Conservation (phyloP, 2,329 filamentous ascomycete species). For the Hypoxylon sp. region DNA sequence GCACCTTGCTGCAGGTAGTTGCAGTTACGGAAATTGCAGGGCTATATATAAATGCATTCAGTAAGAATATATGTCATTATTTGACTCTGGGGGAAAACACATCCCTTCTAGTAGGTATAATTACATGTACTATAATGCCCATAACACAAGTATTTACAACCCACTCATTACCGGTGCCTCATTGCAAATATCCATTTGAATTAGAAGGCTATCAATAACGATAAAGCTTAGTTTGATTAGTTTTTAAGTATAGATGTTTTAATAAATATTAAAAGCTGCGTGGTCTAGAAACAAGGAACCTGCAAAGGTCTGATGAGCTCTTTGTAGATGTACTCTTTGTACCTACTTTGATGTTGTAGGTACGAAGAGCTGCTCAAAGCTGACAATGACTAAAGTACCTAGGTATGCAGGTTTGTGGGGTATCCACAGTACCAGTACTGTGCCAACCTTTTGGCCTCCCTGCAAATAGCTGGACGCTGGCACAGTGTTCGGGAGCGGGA, state of each 20-base stretch:
- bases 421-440: background rate
- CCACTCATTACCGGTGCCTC: background rate
- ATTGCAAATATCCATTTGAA: background rate
- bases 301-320: conserved; percentile 1
- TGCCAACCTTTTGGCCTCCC: background rate
- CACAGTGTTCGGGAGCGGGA: conserved; percentile 18
- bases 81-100: background rate
- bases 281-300: background rate
- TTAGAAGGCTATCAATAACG: background rate
- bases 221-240: background rate
- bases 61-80: conserved; percentile 8
- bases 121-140: background rate
- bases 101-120: background rate
- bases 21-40: conserved; percentile 23
- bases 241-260: background rate
- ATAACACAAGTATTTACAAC: background rate
- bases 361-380: background rate
- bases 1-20: conserved; percentile 5
- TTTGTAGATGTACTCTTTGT: conserved; percentile 4
- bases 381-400: background rate
- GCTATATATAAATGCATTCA: conserved; percentile 28
- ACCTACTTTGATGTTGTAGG: background rate
- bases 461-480: background rate
- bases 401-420: background rate
- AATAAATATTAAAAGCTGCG: background rate